phyloP scores from a whole-genome alignment of 345 rosid genomes.

The Eucalyptus polyanthemos region DNA sequence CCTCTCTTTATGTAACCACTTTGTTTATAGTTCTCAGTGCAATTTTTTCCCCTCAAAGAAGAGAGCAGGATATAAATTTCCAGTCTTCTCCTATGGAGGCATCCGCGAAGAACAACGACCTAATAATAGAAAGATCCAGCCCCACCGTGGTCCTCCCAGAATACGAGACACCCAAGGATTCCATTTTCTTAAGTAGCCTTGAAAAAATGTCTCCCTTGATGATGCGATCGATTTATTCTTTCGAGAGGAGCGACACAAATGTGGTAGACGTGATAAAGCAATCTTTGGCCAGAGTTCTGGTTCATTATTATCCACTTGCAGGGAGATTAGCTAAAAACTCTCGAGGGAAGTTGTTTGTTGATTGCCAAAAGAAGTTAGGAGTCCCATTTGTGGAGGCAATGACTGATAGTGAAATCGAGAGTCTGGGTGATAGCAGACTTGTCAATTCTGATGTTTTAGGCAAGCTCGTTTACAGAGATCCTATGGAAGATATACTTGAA shows the following conservation, averaged over 20 bases:
- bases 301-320: conserved; percentile 46
- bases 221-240: background rate
- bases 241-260: background rate
- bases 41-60: background rate
- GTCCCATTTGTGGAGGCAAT: conserved; percentile 37
- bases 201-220: background rate
- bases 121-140: background rate
- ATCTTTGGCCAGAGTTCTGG: conserved; percentile 39
- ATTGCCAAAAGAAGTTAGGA: conserved; percentile 18
- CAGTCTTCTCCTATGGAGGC: background rate
- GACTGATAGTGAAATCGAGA: conserved; percentile 21
- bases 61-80: background rate
- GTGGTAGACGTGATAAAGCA: conserved; percentile 20
- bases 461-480: background rate
- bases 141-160: background rate
- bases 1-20: background rate
- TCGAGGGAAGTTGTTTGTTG: conserved; percentile 17
- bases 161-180: background rate
- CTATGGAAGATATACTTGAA: background rate
- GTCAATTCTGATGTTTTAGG: background rate
- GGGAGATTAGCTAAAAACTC: conserved; percentile 32
- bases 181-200: background rate
- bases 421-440: background rate
- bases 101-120: background rate
- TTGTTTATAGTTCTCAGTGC: background rate